These are phyloP conservation scores for Corymbia citriodora DNA, from an alignment of 441 rosid genomes.

Conservation along the genomic window DNA sequence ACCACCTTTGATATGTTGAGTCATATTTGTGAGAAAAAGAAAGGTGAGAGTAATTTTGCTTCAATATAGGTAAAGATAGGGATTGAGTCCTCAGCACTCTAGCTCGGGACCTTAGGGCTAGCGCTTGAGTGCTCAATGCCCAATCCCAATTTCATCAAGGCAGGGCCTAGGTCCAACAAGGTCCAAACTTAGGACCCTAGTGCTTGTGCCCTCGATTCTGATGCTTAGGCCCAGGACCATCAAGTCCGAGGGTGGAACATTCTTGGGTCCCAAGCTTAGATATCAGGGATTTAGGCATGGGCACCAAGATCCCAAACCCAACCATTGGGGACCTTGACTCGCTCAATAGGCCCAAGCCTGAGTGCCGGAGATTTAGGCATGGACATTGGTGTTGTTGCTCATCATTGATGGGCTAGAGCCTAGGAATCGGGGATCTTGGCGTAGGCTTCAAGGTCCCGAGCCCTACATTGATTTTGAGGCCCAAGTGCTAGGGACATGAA, in stretches of 20 bases:
- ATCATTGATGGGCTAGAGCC: rapidly evolving
- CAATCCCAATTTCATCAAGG: rapidly evolving
- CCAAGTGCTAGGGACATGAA: rapidly evolving
- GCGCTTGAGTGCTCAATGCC: rapidly evolving
- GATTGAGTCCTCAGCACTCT: neutral
- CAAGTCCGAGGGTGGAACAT: rapidly evolving
- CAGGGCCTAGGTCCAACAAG: rapidly evolving
- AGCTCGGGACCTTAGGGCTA: rapidly evolving
- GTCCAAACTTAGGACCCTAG: rapidly evolving
- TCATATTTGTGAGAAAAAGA: neutral
- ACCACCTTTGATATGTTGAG: no score
- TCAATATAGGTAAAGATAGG: rapidly evolving
- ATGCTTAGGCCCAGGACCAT: rapidly evolving
- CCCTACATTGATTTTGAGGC: neutral
- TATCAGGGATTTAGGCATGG: rapidly evolving
- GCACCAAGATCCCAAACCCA: rapidly evolving
- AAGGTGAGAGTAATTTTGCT: neutral
- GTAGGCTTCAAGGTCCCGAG: rapidly evolving
- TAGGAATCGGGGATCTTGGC: rapidly evolving
- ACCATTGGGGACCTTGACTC: neutral
- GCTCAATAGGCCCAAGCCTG: rapidly evolving
- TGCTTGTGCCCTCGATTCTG: rapidly evolving
- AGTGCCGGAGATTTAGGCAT: rapidly evolving
- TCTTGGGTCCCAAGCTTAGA: neutral
- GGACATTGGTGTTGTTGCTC: rapidly evolving